phyloP scores from a whole-genome alignment of 371 early-diverging fungal genomes.

The Batkoa obscura region DNA sequence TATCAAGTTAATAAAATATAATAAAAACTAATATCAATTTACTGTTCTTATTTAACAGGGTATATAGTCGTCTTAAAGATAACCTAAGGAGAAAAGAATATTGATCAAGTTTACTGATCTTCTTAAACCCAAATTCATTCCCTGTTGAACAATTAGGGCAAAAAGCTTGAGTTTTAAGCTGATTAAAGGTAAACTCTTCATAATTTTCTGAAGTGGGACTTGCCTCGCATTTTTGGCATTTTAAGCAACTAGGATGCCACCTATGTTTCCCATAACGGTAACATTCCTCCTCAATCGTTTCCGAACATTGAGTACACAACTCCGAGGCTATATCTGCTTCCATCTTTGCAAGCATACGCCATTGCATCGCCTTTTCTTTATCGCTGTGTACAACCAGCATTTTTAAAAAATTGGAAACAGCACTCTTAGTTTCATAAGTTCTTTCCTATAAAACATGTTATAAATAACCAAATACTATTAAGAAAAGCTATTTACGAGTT shows the following conservation, averaged over 20 bases:
- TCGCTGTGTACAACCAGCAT: constrained; percentile 32
- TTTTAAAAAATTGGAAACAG: constrained; percentile 28
- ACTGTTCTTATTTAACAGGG: constrained; percentile 29
- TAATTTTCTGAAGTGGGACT: constrained; percentile 24
- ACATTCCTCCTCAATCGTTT: constrained; percentile 76
- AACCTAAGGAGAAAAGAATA: constrained; percentile 74
- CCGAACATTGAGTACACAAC: constrained; percentile 51
- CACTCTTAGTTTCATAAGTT: constrained; percentile 16
- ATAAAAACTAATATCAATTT: not conserved
- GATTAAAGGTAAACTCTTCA: constrained; percentile 27
- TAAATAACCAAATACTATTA: not conserved
- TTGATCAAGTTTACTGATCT: constrained; percentile 72
- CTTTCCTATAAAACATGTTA: constrained; percentile 14
- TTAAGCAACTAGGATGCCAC: constrained; percentile 70
- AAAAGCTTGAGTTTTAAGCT: constrained; percentile 16
- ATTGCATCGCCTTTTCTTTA: constrained; percentile 16
- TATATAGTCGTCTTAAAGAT: constrained; percentile 65
- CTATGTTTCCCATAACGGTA: constrained; percentile 36
- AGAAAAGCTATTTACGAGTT: constrained; percentile 30
- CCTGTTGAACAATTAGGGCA: constrained; percentile 29
- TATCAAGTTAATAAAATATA: not conserved
- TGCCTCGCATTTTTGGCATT: constrained; percentile 41
- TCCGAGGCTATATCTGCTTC: constrained; percentile 53
- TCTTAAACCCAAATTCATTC: constrained; percentile 30
- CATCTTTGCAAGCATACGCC: constrained; percentile 12